phyloP scores from a whole-genome alignment of 768 basidiomycete species.

The Lyophyllum atratum region DNA sequence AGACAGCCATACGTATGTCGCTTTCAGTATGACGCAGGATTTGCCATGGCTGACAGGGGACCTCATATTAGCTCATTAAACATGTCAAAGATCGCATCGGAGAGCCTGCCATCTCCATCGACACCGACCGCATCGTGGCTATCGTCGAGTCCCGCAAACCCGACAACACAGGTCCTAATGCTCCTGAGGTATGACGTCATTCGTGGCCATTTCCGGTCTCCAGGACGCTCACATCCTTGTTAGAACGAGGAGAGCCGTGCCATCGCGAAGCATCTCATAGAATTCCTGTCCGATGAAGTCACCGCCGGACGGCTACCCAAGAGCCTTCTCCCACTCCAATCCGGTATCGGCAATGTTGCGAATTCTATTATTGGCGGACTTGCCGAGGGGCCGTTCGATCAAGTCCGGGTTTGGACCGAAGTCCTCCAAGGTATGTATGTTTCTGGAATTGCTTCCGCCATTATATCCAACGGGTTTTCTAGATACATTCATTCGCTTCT shows the following conservation, averaged over 20 bases:
- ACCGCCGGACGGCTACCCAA: slow-evolving; percentile 40
- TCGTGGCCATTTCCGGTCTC: neutral
- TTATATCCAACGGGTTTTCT: neutral
- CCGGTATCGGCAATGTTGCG: slow-evolving; percentile 50
- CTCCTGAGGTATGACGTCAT: slow-evolving; percentile 37
- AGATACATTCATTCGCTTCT: slow-evolving; percentile 49
- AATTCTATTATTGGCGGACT: slow-evolving; percentile 52
- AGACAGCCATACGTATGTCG: slow-evolving; percentile 41
- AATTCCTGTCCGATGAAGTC: slow-evolving; percentile 45
- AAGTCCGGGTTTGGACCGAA: slow-evolving; percentile 53
- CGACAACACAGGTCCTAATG: slow-evolving; percentile 47
- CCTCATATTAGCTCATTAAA: slow-evolving; percentile 35
- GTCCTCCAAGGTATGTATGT: slow-evolving; percentile 38
- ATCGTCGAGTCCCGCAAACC: slow-evolving; percentile 41
- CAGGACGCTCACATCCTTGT: neutral
- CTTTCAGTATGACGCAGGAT: neutral
- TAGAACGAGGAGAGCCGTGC: slow-evolving; percentile 41
- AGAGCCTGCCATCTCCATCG: slow-evolving; percentile 44
- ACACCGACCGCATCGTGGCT: slow-evolving; percentile 49
- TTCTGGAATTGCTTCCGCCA: neutral
- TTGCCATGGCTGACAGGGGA: neutral
- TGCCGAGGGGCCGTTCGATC: slow-evolving; percentile 48
- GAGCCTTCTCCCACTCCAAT: slow-evolving; percentile 45
- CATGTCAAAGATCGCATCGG: slow-evolving; percentile 49
- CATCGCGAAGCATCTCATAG: slow-evolving; percentile 46